phyloP scores from a whole-genome alignment of 352 stramenopile species.

The Blastocystis sp. region DNA sequence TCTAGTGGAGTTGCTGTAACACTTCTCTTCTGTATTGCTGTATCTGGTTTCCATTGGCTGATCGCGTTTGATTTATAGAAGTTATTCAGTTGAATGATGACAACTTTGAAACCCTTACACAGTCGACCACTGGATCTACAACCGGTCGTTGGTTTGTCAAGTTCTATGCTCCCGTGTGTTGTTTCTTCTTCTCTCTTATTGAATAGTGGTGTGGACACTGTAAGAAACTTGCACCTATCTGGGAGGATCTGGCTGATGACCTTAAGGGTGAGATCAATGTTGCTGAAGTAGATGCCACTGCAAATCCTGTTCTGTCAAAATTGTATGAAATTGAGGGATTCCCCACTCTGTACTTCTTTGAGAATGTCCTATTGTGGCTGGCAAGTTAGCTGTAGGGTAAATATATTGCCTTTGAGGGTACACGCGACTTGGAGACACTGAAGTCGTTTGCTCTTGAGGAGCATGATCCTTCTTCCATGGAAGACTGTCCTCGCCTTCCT shows the following conservation, averaged over 20 bases:
- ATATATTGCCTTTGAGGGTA: slow-evolving; percentile 31
- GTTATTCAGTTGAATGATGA: slow-evolving; percentile 40
- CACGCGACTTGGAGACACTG: slow-evolving; percentile 21
- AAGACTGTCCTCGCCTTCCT: not conserved
- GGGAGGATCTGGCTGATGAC: slow-evolving; percentile 45
- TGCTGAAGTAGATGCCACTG: slow-evolving; percentile 55
- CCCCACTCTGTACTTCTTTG: slow-evolving; percentile 54
- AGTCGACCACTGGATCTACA: slow-evolving; percentile 45
- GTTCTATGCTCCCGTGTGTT: slow-evolving; percentile 53
- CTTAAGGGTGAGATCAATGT: slow-evolving; percentile 42
- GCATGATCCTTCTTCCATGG: not conserved
- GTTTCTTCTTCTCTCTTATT: not conserved
- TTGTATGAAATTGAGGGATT: slow-evolving; percentile 56
- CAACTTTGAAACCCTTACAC: slow-evolving; percentile 50
- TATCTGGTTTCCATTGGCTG: not conserved
- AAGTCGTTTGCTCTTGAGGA: slow-evolving; percentile 35
- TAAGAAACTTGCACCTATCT: slow-evolving; percentile 51
- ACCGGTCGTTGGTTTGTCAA: slow-evolving; percentile 61
- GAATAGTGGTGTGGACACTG: slow-evolving; percentile 61
- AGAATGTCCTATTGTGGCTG: not conserved
- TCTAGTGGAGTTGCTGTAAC: not conserved
- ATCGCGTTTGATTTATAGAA: not conserved
- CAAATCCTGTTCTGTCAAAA: not conserved
- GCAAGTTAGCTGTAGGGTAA: slow-evolving; percentile 5
- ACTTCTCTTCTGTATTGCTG: not conserved